Evolutionary conservation across 805 yeast species (phyloP).

Genomic region (Metschnikowia koreensis): DNA sequence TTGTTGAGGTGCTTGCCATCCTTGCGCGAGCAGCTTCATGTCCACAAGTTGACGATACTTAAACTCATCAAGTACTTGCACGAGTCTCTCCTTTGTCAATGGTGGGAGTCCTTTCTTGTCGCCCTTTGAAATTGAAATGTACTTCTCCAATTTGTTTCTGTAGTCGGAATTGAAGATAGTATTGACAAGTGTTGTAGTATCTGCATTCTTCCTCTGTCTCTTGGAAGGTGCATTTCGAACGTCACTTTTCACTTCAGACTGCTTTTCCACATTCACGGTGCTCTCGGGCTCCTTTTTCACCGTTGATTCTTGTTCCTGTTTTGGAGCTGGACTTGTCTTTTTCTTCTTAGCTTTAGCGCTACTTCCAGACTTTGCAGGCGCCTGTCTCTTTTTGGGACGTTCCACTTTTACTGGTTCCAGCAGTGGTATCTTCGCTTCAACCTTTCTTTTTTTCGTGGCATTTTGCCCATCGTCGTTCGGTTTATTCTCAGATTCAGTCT

Average conservation of each 20-base stretch:
- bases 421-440: not conserved
- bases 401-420: constrained; percentile 4
- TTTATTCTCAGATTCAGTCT: not conserved
- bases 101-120: constrained; percentile 22
- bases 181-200: constrained; percentile 11
- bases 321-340: not conserved
- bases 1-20: constrained; percentile 14
- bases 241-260: constrained; percentile 1
- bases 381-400: constrained; percentile 3
- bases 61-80: constrained; percentile 1
- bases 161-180: constrained; percentile 27
- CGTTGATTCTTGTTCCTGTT: not conserved
- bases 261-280: not conserved
- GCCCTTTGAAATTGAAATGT: constrained; percentile 9
- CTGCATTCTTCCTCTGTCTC: constrained; percentile 13
- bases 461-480: not conserved
- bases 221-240: constrained; percentile 1
- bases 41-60: constrained; percentile 27
- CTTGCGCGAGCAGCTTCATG: constrained; percentile 17
- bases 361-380: not conserved
- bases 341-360: not conserved
- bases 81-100: constrained; percentile 14
- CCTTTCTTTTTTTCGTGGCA: not conserved
- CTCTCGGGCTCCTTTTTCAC: constrained; percentile 4
- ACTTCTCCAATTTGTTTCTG: constrained; percentile 1